Evolutionary conservation across 305 asterid species (phyloP).

Genomic region (Fraxinus angustifolia): DNA sequence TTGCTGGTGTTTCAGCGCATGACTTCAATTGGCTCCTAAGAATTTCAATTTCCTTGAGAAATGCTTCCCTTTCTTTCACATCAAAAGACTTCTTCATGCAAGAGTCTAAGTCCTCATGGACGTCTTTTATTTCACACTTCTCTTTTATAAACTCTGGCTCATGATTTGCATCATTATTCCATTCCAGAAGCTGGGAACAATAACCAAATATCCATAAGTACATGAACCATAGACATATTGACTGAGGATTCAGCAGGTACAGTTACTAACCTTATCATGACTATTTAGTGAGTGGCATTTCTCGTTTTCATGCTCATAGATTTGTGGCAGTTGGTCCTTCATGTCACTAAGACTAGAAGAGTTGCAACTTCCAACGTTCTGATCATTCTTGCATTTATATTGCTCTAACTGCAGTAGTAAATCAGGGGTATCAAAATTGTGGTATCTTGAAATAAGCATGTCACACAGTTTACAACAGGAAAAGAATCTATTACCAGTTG

Average conservation of each 20-base stretch:
- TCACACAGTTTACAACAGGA: slow-evolving; percentile 1
- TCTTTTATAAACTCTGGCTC: slow-evolving; percentile 52
- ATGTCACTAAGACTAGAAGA: slow-evolving; percentile 28
- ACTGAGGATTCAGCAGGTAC: neutral
- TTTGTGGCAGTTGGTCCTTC: slow-evolving; percentile 39
- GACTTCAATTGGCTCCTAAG: slow-evolving; percentile 52
- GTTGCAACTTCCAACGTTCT: slow-evolving; percentile 22
- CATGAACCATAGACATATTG: neutral
- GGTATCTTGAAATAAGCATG: slow-evolving; percentile 15
- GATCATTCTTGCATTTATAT: slow-evolving; percentile 37
- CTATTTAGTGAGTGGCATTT: slow-evolving; percentile 23
- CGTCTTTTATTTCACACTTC: slow-evolving; percentile 50
- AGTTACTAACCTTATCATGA: slow-evolving; percentile 37
- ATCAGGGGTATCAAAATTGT: slow-evolving; percentile 2
- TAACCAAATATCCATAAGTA: neutral
- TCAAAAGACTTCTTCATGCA: slow-evolving; percentile 32
- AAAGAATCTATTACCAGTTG: slow-evolving; percentile 48
- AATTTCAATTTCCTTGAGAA: slow-evolving; percentile 61
- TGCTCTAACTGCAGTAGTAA: slow-evolving; percentile 51
- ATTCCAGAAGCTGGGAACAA: slow-evolving; percentile 52
- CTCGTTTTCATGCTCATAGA: slow-evolving; percentile 39
- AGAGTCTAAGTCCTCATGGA: slow-evolving; percentile 29
- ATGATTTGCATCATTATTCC: slow-evolving; percentile 38
- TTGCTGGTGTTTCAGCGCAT: slow-evolving; percentile 42
- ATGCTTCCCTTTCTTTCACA: slow-evolving; percentile 57